A percentile compares a stretch with the other conserved stretches of the same genome.
Evolutionary conservation across 805 yeast species (phyloP).

Genomic region (Candida montana): DNA sequence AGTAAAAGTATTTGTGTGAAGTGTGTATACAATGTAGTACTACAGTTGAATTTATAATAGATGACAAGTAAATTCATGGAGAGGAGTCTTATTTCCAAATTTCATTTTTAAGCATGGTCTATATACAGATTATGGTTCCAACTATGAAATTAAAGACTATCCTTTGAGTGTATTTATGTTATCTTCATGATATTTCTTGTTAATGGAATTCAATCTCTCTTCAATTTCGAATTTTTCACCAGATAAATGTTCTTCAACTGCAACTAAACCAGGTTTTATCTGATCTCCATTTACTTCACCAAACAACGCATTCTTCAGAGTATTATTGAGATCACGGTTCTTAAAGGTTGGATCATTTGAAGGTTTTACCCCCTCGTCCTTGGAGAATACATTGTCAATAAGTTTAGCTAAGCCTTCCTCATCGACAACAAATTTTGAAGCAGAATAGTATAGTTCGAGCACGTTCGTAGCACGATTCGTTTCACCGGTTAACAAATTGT

Average conservation of each 20-base stretch:
- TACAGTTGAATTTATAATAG: no score
- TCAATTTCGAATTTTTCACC: conserved; percentile 29
- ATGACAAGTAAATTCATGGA: no score
- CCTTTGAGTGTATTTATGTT: neutral
- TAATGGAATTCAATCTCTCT: conserved; percentile 15
- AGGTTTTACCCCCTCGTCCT: conserved; percentile 14
- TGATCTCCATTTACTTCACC: conserved; percentile 32
- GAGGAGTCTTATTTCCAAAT: no score
- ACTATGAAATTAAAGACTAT: neutral
- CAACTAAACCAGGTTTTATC: conserved; percentile 30
- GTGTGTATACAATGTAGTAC: no score
- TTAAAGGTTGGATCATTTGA: conserved; percentile 7
- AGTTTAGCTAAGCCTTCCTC: conserved; percentile 59
- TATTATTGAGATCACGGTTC: conserved; percentile 19
- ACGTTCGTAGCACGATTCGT: conserved; percentile 51
- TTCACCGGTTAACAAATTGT: conserved; percentile 45
- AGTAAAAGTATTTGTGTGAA: no score
- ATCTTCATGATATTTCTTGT: conserved; percentile 1
- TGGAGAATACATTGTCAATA: conserved; percentile 50
- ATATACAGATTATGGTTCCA: conserved; percentile 1
- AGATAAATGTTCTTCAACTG: conserved; percentile 30
- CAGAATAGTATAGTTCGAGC: conserved; percentile 66
- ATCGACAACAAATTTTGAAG: conserved; percentile 64
- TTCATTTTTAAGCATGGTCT: neutral
- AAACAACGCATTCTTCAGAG: conserved; percentile 29